These are phyloP conservation scores for Metarhizium rileyi DNA, from an alignment of 2,329 filamentous ascomycete genomes.

Conservation along the genomic window DNA sequence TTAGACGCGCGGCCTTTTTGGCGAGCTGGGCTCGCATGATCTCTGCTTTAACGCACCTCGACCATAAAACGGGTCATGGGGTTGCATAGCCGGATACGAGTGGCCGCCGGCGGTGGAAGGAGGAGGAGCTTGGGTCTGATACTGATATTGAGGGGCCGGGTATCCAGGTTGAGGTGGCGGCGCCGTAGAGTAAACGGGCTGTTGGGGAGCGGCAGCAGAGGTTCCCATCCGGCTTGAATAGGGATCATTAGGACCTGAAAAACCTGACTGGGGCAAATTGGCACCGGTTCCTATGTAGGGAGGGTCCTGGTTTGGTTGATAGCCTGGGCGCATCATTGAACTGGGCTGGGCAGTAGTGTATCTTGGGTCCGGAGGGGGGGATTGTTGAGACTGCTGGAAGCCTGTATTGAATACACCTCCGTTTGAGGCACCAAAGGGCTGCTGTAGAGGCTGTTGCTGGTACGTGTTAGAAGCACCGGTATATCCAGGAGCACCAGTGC, in stretches of 20 bases:
- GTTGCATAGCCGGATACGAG: slow-evolving; percentile 26
- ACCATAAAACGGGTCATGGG: slow-evolving; percentile 45
- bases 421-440: slow-evolving; percentile 20
- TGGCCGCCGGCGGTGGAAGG: slow-evolving; percentile 15
- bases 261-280: slow-evolving; percentile 21
- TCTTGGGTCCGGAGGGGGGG: slow-evolving; percentile 24
- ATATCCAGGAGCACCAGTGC: slow-evolving; percentile 39
- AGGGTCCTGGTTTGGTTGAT: slow-evolving; percentile 19
- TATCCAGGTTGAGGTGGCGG: slow-evolving; percentile 22
- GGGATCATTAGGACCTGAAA: slow-evolving; percentile 17
- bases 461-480: slow-evolving; percentile 33
- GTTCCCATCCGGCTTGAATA: slow-evolving; percentile 21
- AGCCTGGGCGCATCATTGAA: slow-evolving; percentile 23
- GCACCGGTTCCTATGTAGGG: slow-evolving; percentile 27
- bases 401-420: slow-evolving; percentile 20
- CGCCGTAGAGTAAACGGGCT: slow-evolving; percentile 23
- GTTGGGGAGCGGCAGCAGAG: slow-evolving; percentile 20
- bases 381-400: slow-evolving; percentile 23
- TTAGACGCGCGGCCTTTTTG: slow-evolving; percentile 24
- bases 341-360: slow-evolving; percentile 19
- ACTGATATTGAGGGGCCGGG: slow-evolving; percentile 22
- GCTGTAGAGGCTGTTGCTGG: slow-evolving; percentile 11
- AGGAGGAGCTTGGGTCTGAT: slow-evolving; percentile 27
- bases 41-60: slow-evolving; percentile 45
- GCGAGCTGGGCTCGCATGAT: slow-evolving; percentile 8